Evolutionary conservation across 2,329 filamentous ascomycete genomes (phyloP).

Genomic region (Colletotrichum theobromicola): DNA sequence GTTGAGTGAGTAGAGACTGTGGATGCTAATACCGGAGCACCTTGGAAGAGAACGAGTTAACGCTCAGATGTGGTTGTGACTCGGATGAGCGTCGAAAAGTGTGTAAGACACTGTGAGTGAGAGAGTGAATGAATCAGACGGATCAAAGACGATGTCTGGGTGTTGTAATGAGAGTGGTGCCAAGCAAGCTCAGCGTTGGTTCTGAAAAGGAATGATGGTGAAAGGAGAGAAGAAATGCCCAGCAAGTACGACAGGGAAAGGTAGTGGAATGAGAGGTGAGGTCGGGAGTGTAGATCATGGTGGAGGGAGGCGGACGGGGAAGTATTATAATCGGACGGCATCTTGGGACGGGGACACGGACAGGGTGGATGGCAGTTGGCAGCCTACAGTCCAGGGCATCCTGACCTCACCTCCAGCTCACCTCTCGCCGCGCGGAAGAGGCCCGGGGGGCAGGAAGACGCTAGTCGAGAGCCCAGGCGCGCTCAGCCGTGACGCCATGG

Average conservation of each 20-base stretch:
- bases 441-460: neutral
- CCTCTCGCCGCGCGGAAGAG: neutral
- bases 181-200: conserved; percentile 31
- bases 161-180: conserved; percentile 38
- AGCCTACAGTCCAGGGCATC: neutral
- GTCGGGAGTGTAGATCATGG: neutral
- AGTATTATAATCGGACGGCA: conserved; percentile 17
- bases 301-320: neutral
- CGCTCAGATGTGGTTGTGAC: conserved; percentile 22
- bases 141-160: conserved; percentile 26
- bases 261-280: conserved; percentile 25
- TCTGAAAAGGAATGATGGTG: conserved; percentile 14
- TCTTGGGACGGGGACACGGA: neutral
- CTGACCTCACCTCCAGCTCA: neutral
- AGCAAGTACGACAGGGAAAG: conserved; percentile 18
- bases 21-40: conserved; percentile 40
- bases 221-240: conserved; percentile 22
- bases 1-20: conserved; percentile 13
- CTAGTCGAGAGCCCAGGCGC: conserved; percentile 5
- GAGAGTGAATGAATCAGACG: conserved; percentile 35
- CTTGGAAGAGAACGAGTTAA: conserved; percentile 30
- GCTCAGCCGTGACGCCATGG: conserved; percentile 21
- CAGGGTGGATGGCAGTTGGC: conserved; percentile 5
- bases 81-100: conserved; percentile 21
- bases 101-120: conserved; percentile 7